Evolutionary conservation across 306 rosid genomes (phyloP).

Genomic region (Calophaca sinica): DNA sequence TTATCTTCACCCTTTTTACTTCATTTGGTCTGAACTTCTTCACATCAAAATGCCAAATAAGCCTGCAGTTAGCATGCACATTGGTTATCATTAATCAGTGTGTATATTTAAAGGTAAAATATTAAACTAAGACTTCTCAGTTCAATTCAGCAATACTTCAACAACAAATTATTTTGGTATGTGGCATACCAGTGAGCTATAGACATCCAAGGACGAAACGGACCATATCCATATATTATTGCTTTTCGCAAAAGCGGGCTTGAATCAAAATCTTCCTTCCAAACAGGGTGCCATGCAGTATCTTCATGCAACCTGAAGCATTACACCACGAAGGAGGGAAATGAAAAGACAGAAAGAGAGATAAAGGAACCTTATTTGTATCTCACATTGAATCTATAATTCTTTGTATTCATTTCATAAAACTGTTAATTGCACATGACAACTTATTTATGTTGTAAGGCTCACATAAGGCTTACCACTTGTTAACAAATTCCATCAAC

Average conservation of each 20-base stretch:
- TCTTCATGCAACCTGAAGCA: conserved; percentile 76
- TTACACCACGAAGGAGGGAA: not conserved
- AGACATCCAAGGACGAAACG: conserved; percentile 88
- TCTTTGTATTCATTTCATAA: too few relatives aligned
- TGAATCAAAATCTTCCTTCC: conserved; percentile 77
- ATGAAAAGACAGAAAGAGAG: too few relatives aligned
- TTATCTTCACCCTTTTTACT: conserved; percentile 80
- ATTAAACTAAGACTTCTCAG: too few relatives aligned
- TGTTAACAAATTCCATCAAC: too few relatives aligned
- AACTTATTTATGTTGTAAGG: too few relatives aligned
- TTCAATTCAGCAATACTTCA: too few relatives aligned
- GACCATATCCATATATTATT: conserved; percentile 80
- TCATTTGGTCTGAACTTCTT: conserved; percentile 85
- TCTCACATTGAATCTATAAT: too few relatives aligned
- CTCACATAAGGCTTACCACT: too few relatives aligned
- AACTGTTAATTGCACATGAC: too few relatives aligned
- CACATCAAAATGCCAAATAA: conserved; percentile 79
- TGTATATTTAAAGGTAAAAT: too few relatives aligned
- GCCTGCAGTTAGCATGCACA: conserved; percentile 65
- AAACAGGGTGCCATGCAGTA: conserved; percentile 93
- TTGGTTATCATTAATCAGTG: not conserved
- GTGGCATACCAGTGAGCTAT: conserved; percentile 78
- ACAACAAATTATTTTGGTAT: too few relatives aligned
- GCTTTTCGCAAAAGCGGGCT: conserved; percentile 69
- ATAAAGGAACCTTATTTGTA: too few relatives aligned